Percentiles rank a stretch among this genome's conserved stretches.
Evolutionary conservation across 2,329 filamentous ascomycete species (phyloP).

Genomic region (Hirsutella minnesotensis): DNA sequence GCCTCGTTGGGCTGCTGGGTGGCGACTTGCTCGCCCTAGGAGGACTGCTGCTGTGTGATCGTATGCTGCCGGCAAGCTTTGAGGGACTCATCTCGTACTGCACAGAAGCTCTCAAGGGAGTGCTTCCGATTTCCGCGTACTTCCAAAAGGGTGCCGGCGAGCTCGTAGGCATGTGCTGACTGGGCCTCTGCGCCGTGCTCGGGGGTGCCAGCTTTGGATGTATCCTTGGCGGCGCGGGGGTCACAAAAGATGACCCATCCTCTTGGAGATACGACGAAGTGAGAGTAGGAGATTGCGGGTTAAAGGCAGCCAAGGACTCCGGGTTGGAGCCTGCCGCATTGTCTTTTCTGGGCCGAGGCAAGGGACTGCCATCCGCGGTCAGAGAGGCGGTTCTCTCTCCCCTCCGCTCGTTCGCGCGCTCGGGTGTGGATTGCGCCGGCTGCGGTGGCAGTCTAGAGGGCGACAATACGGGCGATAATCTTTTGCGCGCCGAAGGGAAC

Average conservation of each 20-base stretch:
- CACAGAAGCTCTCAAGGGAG: conserved; percentile 43
- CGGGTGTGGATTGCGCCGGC: conserved; percentile 45
- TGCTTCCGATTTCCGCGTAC: conserved; percentile 66
- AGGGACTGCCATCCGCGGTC: conserved; percentile 47
- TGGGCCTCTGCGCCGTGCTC: conserved; percentile 69
- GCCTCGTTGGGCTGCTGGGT: conserved; percentile 37
- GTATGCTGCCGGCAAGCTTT: conserved; percentile 29
- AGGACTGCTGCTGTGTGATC: conserved; percentile 48
- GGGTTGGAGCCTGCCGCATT: conserved; percentile 16
- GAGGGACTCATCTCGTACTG: conserved; percentile 48
- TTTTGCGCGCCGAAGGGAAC: conserved; percentile 41
- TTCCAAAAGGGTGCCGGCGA: conserved; percentile 85
- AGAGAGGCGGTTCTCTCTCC: conserved; percentile 23
- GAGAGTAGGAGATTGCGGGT: conserved; percentile 47
- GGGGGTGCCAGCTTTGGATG: conserved; percentile 67
- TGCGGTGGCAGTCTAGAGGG: conserved; percentile 37
- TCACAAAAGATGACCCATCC: conserved; percentile 51
- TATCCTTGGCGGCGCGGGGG: conserved; percentile 60
- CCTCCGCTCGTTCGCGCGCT: conserved; percentile 33
- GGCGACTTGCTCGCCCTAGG: conserved; percentile 38
- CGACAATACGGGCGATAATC: conserved; percentile 36
- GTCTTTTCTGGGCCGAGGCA: conserved; percentile 43
- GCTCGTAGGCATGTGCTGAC: conserved; percentile 75
- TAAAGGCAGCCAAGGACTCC: conserved; percentile 35
- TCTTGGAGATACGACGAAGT: conserved; percentile 52